These are phyloP conservation scores for Alternaria sp. DNA, from an alignment of 2,329 filamentous ascomycete species.

Conservation along the genomic window DNA sequence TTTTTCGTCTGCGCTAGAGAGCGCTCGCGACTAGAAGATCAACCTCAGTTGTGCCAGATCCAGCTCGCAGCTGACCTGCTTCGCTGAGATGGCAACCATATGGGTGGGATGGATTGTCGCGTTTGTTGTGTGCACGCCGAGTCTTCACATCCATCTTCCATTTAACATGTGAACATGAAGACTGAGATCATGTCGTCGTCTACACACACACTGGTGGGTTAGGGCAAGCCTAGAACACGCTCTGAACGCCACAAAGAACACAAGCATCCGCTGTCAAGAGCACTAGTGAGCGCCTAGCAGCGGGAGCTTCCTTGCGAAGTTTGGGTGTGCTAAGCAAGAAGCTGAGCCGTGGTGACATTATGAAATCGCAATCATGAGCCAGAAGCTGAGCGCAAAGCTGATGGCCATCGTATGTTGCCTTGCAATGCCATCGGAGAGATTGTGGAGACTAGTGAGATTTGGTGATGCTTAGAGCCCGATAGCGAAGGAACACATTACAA, in stretches of 20 bases:
- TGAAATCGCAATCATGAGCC: slow-evolving; percentile 1
- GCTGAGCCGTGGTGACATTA: background rate
- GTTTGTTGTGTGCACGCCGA: background rate
- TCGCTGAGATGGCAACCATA: background rate
- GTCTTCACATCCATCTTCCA: background rate
- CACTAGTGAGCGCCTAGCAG: slow-evolving; percentile 22
- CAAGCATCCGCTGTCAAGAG: slow-evolving; percentile 24
- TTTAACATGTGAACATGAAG: background rate
- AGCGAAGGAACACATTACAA: slow-evolving; percentile 19
- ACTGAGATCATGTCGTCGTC: background rate
- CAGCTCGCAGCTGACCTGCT: background rate
- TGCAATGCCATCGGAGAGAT: background rate
- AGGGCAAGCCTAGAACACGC: slow-evolving; percentile 15
- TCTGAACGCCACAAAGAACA: slow-evolving; percentile 18
- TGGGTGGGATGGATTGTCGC: background rate
- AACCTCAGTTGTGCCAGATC: background rate
- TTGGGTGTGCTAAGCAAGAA: slow-evolving; percentile 5
- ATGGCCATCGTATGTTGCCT: slow-evolving; percentile 1
- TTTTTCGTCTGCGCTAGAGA: background rate
- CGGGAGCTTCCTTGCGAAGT: slow-evolving; percentile 19
- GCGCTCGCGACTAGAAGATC: background rate
- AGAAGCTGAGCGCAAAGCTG: slow-evolving; percentile 9
- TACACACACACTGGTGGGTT: slow-evolving; percentile 4
- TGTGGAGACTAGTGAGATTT: slow-evolving; percentile 11
- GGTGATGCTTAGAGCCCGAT: slow-evolving; percentile 10